Conservation (phyloP, 2,329 filamentous ascomycete species). For the Aspergillus neoniger region DNA sequence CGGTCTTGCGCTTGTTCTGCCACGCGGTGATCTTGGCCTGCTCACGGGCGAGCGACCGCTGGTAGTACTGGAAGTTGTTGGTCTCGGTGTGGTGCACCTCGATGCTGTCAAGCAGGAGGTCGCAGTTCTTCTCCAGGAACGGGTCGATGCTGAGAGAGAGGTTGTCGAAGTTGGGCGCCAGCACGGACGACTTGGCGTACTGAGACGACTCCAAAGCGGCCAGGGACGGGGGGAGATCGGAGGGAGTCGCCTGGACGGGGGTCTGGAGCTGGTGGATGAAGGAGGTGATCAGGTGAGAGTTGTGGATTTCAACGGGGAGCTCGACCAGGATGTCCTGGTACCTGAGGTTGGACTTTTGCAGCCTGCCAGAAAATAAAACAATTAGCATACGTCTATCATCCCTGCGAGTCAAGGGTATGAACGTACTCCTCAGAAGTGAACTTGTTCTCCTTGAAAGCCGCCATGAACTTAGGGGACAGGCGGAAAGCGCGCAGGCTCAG, state of each 20-base stretch:
- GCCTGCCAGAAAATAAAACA: slow-evolving; percentile 52
- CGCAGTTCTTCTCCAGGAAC: slow-evolving; percentile 97
- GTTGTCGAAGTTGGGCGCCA: slow-evolving; percentile 85
- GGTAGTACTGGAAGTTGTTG: slow-evolving; percentile 99
- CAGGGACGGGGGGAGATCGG: slow-evolving; percentile 76
- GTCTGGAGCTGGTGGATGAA: slow-evolving; percentile 90
- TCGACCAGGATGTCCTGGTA: slow-evolving; percentile 94
- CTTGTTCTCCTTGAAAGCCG: slow-evolving; percentile 92
- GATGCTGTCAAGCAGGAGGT: slow-evolving; percentile 92
- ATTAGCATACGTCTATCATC: slow-evolving; percentile 14
- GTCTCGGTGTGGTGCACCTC: slow-evolving; percentile 98
- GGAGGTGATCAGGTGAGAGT: slow-evolving; percentile 93
- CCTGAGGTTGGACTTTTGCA: slow-evolving; percentile 90
- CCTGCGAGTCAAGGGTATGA: no score
- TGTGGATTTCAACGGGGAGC: slow-evolving; percentile 86
- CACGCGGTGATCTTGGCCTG: slow-evolving; percentile 95
- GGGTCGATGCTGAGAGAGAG: slow-evolving; percentile 94
- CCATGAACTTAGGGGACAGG: slow-evolving; percentile 82
- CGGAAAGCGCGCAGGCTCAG: slow-evolving; percentile 89
- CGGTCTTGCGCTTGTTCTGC: slow-evolving; percentile 94
- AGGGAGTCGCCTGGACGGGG: slow-evolving; percentile 64
- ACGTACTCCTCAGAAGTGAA: slow-evolving; percentile 92
- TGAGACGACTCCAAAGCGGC: slow-evolving; percentile 71
- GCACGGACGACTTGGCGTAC: slow-evolving; percentile 60
- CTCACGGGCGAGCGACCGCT: slow-evolving; percentile 88